phyloP scores from a whole-genome alignment of 768 basidiomycete species.

The Gyrodon lividus region DNA sequence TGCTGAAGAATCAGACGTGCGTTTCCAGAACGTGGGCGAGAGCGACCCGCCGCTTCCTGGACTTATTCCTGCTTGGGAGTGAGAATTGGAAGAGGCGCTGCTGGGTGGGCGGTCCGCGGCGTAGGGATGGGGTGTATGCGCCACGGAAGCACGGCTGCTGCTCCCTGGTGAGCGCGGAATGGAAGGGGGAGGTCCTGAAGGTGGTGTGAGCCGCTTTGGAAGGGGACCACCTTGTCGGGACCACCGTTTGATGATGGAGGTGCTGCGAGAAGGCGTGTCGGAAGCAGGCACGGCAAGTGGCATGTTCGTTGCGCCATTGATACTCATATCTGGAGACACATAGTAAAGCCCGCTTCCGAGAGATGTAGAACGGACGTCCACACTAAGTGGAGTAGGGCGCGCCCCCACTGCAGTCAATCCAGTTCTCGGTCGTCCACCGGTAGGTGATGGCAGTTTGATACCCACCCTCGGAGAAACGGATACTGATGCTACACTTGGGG shows the following conservation, averaged over 20 bases:
- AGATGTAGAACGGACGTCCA: background rate
- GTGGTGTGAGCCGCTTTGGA: conserved; percentile 56
- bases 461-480: conserved; percentile 5
- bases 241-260: conserved; percentile 45
- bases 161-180: conserved; percentile 33
- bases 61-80: conserved; percentile 26
- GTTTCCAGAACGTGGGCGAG: conserved; percentile 53
- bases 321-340: conserved; percentile 4
- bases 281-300: conserved; percentile 37
- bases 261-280: conserved; percentile 24
- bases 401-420: conserved; percentile 5
- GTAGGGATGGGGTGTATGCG: conserved; percentile 32
- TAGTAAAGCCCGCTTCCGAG: background rate
- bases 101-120: conserved; percentile 35
- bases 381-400: background rate
- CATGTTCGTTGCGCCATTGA: background rate
- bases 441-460: background rate
- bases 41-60: conserved; percentile 45
- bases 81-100: conserved; percentile 39
- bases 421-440: background rate
- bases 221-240: conserved; percentile 48
- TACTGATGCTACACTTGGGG: conserved; percentile 2
- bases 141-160: conserved; percentile 24
- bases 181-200: conserved; percentile 57
- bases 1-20: conserved; percentile 50